A percentile compares a stretch with the other conserved stretches of the same genome.
Conservation (phyloP, 2,329 filamentous ascomycete genomes). For the Stemphylium beticola region DNA sequence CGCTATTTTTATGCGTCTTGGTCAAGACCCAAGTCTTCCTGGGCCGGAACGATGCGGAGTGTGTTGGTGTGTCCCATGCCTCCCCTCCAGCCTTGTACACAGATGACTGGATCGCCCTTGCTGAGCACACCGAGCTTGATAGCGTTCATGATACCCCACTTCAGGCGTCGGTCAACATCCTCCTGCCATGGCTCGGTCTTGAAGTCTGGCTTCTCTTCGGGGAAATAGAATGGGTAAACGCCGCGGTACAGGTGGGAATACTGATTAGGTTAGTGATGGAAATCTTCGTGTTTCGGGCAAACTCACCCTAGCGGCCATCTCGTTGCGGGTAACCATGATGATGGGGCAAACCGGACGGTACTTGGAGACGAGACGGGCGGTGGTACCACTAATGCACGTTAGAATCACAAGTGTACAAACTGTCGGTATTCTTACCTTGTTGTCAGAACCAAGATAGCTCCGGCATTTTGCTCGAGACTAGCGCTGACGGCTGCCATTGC, state of each 20-base stretch:
- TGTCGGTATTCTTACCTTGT: constrained; percentile 67
- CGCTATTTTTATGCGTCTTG: constrained; percentile 49
- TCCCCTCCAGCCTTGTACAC: constrained; percentile 90
- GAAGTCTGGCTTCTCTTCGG: constrained; percentile 94
- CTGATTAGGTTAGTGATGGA: constrained; percentile 40
- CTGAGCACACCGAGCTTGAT: constrained; percentile 79
- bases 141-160: constrained; percentile 91
- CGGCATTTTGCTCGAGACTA: constrained; percentile 93
- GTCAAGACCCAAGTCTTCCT: constrained; percentile 58
- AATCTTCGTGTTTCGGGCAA: neutral
- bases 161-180: constrained; percentile 96
- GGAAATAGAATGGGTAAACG: constrained; percentile 96
- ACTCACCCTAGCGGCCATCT: constrained; percentile 74
- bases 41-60: constrained; percentile 59
- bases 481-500: constrained; percentile 97
- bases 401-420: constrained; percentile 14
- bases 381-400: constrained; percentile 71
- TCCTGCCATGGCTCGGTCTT: constrained; percentile 94
- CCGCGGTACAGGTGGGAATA: constrained; percentile 96
- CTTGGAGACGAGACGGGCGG: constrained; percentile 94
- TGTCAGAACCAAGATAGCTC: constrained; percentile 93
- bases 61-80: constrained; percentile 94
- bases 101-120: constrained; percentile 76
- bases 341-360: constrained; percentile 99
- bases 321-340: constrained; percentile 96